Conservation (phyloP, 768 basidiomycete genomes). For the Rickenella mellea region DNA sequence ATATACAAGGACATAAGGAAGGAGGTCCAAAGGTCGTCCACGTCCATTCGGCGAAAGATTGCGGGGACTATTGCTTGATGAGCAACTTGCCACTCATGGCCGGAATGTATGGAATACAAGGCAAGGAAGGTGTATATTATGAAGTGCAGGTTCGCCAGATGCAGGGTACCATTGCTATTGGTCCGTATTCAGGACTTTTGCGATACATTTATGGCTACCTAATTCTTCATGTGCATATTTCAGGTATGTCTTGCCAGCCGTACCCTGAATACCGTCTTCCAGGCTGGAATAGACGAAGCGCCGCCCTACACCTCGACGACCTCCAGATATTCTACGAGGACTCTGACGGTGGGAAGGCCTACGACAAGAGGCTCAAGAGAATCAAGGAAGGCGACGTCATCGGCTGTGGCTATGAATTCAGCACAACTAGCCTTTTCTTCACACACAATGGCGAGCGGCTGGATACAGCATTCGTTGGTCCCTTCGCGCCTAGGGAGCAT, state of each 20-base stretch:
- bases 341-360: slow-evolving; percentile 54
- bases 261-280: slow-evolving; percentile 60
- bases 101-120: slow-evolving; percentile 48
- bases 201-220: neutral
- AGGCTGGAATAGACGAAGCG: slow-evolving; percentile 62
- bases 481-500: slow-evolving; percentile 41
- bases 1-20: slow-evolving; percentile 23
- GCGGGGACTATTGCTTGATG: slow-evolving; percentile 43
- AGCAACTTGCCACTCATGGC: slow-evolving; percentile 53
- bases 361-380: slow-evolving; percentile 22
- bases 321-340: slow-evolving; percentile 68
- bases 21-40: slow-evolving; percentile 22
- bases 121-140: slow-evolving; percentile 52
- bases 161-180: slow-evolving; percentile 53
- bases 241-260: slow-evolving; percentile 56
- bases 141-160: slow-evolving; percentile 48
- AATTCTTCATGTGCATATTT: neutral
- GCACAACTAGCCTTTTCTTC: slow-evolving; percentile 44
- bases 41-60: slow-evolving; percentile 31
- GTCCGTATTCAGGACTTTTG: slow-evolving; percentile 18
- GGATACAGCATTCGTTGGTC: slow-evolving; percentile 45
- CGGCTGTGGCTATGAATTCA: slow-evolving; percentile 58
- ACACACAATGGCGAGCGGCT: slow-evolving; percentile 54
- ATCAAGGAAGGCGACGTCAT: slow-evolving; percentile 40
- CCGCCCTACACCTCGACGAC: slow-evolving; percentile 61